Conservation (phyloP, 164 flowering plant species). For the Vitis rupestris region DNA sequence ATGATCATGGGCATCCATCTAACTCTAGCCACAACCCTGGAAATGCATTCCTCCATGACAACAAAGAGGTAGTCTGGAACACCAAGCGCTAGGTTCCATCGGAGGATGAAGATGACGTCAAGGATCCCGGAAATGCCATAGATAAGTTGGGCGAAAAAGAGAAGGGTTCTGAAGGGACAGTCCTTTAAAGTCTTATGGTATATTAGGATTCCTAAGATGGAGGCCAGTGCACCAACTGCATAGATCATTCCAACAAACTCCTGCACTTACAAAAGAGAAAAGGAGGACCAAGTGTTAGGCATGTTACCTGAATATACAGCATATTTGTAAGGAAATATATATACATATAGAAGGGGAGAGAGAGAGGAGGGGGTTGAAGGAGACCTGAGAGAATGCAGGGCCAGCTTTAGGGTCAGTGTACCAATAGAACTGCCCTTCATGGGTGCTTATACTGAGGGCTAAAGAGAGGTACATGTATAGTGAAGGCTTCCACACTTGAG, state of each 20-base stretch:
- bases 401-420: slow-evolving; percentile 72
- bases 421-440: slow-evolving; percentile 85
- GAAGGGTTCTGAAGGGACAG: slow-evolving; percentile 50
- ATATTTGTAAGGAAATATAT: too few species aligned
- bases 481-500: slow-evolving; percentile 80
- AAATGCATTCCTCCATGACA: slow-evolving; percentile 46
- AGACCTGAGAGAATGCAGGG: slow-evolving; percentile 75
- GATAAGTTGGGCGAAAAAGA: slow-evolving; percentile 61
- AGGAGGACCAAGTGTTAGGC: too few species aligned
- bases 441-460: slow-evolving; percentile 63
- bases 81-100: slow-evolving; percentile 61
- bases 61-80: slow-evolving; percentile 69
- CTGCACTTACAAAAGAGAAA: slow-evolving; percentile 25
- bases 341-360: too few species aligned
- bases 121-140: slow-evolving; percentile 59
- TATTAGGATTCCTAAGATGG: slow-evolving; percentile 58
- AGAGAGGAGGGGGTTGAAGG: neutral
- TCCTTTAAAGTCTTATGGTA: slow-evolving; percentile 63
- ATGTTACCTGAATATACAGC: too few species aligned
- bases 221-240: slow-evolving; percentile 72
- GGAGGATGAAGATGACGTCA: slow-evolving; percentile 55
- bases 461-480: slow-evolving; percentile 66
- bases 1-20: slow-evolving; percentile 82
- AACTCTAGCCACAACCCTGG: slow-evolving; percentile 39
- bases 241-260: slow-evolving; percentile 70